A percentile compares a stretch with the other conserved stretches of the same genome.
phyloP scores from a whole-genome alignment of 2,329 filamentous ascomycete species.

The Endoconidiophora laricicola region DNA sequence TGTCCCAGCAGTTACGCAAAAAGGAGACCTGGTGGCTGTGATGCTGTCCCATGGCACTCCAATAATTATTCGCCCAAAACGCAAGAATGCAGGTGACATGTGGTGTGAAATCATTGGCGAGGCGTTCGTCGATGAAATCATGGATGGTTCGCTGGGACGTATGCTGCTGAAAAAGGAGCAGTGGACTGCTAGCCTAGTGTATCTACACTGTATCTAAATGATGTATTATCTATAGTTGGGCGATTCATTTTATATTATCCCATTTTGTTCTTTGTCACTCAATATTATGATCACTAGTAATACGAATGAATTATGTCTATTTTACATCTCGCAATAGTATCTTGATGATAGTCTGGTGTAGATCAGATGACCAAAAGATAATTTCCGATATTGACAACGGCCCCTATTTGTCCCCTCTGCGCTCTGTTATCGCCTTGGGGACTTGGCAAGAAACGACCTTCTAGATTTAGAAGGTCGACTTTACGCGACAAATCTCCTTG shows the following conservation, averaged over 20 bases:
- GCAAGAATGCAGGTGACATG: slow-evolving; percentile 1
- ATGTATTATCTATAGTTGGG: neutral
- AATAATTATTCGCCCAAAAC: slow-evolving; percentile 7
- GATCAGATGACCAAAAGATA: too few species aligned
- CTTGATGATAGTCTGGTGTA: too few species aligned
- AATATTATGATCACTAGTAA: neutral
- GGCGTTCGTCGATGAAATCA: slow-evolving; percentile 12
- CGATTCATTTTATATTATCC: neutral
- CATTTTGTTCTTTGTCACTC: too few species aligned
- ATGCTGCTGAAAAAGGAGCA: slow-evolving; percentile 10
- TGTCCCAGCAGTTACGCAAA: slow-evolving; percentile 11
- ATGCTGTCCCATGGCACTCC: slow-evolving; percentile 11
- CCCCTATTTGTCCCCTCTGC: too few species aligned
- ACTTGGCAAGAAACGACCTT: too few species aligned
- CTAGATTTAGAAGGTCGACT: too few species aligned
- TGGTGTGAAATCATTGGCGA: slow-evolving; percentile 12
- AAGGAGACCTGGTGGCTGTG: slow-evolving; percentile 8
- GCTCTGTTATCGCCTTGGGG: too few species aligned
- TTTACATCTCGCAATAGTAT: too few species aligned
- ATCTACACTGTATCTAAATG: slow-evolving; percentile 8
- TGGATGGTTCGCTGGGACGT: slow-evolving; percentile 7
- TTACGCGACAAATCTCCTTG: too few species aligned
- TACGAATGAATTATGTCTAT: neutral
- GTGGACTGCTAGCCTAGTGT: slow-evolving; percentile 6
- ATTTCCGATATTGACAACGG: too few species aligned